Base-by-base conservation (phyloP, 106 monocot species). In the Allium fistulosum region DNA sequence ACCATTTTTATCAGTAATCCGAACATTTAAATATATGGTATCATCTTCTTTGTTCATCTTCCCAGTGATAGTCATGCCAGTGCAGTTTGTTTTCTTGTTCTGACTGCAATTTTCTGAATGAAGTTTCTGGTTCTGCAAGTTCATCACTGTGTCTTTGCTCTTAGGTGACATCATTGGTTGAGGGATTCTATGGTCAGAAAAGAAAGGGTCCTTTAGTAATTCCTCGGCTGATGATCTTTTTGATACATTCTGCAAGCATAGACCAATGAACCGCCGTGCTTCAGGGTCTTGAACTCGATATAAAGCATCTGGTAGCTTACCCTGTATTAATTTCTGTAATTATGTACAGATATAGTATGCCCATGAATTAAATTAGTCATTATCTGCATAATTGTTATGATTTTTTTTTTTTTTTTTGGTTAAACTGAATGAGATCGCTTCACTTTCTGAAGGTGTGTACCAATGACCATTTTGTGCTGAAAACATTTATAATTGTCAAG, bases 11-110 rank as follows among this genome's bases (percentile, higher is more conserved):
- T 87, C 81, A 18, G 73, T 79, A 53, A 99, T 90, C 58, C 90
- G 93, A 28, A 99, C 99, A 78, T 83, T 90, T 71, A 99, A 90
- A 62, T 85, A 78, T 69, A 99, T 99, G 46, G 90, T 77, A 56
- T 99, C 80, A 57, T 90, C 93, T 22, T 93, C 87, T 0, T 78
- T 65, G 69, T 99, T 90, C 75, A 87, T 74, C 73, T 88, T 99
- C n/a, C 99, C 99, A 22, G 93, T 99, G 63, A 99, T 99, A 4
- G 79, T 85, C 99, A 99, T 99, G 57, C 81, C 83, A 0, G 80
- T 75, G 9, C 53, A 74, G 53, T 9, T 49, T 46, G 14, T 16
- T 7, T 48, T 8, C 10, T 51, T 51, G 16, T 13, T 61, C n/a
- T 11, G 37, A 59, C 47, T 4, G 9, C 9, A n/a, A 46, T 17